Evolutionary conservation across 2,329 filamentous ascomycete genomes (phyloP), one percentile per base, ranked within the genome.

Genomic region (Cadophora luteo-olivacea): DNA sequence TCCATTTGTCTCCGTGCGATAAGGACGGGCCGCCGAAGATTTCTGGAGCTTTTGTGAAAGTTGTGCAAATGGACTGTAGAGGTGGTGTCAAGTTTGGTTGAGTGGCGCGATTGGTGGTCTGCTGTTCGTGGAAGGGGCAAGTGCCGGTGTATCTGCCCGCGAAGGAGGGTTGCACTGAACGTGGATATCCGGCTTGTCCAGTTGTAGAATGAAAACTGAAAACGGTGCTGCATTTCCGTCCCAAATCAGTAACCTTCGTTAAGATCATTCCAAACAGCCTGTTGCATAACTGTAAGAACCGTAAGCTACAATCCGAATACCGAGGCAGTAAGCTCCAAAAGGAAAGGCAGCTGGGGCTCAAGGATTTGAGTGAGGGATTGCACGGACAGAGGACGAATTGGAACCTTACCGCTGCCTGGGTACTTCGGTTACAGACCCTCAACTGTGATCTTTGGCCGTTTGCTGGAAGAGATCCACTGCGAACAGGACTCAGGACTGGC

Each of bases 391-490:
- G 14, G 29, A 55, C 33, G 33, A 38, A 58, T 58, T 32, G 52
- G 33, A 36, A 22, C 8, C 7, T 11, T 25, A 38, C 33, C 32
- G 32, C 54, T n/a, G 16, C 55, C n/a, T 58, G 32, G 32, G 9
- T 24, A n/a, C 55, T 14, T 58, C 33, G 52, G 52, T 55, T 32
- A 33, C 52, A 55, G 52, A 33, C 52, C 52, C 29, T 22, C 14
- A 58, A 58, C 55, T 19, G 55, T 58, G 33, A 58, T 38, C 55
- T 58, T 58, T 32, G 55, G 24, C 55, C 55, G 55, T 38, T 58
- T 58, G 32, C 55, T 58, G 55, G 55, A 58, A 58, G 32, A 38
- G 55, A 49, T 49, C 45, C 45, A 49, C 45, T 22, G 45, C 12
- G 6, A 24, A 7, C 52, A 55, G 25, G 24, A 33, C 25, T 16